Conservation (phyloP, 495 filamentous ascomycete genomes). For the Penicillium parvum region DNA sequence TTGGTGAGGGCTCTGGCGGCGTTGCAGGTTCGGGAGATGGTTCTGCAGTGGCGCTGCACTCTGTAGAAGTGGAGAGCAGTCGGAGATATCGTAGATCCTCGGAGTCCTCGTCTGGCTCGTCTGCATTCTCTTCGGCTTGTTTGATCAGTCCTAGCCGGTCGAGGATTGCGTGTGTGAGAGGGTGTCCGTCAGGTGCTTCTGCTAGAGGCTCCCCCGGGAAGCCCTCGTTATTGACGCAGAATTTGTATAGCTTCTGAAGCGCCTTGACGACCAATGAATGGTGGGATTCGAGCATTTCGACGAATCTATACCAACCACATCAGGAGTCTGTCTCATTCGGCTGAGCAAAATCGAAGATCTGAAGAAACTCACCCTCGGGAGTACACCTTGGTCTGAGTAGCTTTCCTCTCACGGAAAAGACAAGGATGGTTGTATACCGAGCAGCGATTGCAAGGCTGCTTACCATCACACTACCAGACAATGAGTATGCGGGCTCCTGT, state of each 20-base stretch:
- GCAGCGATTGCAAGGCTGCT: conserved; percentile 47
- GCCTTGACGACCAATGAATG: conserved; percentile 44
- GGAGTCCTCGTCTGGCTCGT: conserved; percentile 36
- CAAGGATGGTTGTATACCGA: conserved; percentile 46
- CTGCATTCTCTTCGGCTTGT: conserved; percentile 43
- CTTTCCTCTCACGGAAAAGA: conserved; percentile 46
- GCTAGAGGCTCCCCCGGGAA: conserved; percentile 45
- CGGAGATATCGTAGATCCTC: conserved; percentile 40
- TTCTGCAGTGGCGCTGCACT: conserved; percentile 39
- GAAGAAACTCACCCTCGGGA: conserved; percentile 36
- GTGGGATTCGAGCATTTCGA: conserved; percentile 47
- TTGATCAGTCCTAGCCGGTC: conserved; percentile 46
- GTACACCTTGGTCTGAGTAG: conserved; percentile 46
- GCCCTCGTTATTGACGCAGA: conserved; percentile 41
- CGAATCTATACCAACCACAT: conserved; percentile 27
- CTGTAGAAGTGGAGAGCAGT: conserved; percentile 36
- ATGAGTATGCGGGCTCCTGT: conserved; percentile 10
- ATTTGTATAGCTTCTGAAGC: conserved; percentile 41
- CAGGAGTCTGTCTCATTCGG: neutral
- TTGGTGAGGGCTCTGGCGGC: conserved; percentile 35
- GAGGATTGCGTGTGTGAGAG: conserved; percentile 43
- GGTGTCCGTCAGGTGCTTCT: conserved; percentile 40
- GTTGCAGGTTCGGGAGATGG: conserved; percentile 40
- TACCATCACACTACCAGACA: conserved; percentile 42
- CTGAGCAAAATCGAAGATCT: neutral